Percentiles rank a stretch among this genome's conserved stretches.
These are phyloP conservation scores for Rhodotorula sp. DNA, from an alignment of 1,284 basidiomycete genomes.

Conservation along the genomic window DNA sequence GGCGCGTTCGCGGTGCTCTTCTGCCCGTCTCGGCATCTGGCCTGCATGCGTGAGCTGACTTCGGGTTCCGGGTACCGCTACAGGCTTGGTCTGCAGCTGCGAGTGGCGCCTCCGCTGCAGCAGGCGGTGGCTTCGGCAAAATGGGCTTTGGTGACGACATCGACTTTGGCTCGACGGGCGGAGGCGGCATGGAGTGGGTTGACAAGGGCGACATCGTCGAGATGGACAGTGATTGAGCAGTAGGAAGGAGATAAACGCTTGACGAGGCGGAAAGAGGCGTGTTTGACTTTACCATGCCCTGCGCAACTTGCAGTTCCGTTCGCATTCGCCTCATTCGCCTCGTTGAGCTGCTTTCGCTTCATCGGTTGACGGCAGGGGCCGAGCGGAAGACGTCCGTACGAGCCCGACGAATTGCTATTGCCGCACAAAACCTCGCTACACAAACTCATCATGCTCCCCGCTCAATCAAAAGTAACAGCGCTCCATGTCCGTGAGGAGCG, in stretches of 20 bases:
- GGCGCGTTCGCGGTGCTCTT: slow-evolving; percentile 6
- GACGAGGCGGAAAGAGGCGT: not conserved
- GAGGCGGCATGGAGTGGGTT: not conserved
- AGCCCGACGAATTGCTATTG: no score
- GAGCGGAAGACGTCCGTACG: no score
- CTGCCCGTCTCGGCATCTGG: not conserved
- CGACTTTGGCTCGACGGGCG: slow-evolving; percentile 17
- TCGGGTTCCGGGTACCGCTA: no score
- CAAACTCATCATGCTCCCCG: no score
- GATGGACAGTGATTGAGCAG: slow-evolving; percentile 13
- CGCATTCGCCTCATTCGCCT: no score
- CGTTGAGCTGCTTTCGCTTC: no score
- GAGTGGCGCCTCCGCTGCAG: not conserved
- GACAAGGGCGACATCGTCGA: not conserved
- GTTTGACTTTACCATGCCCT: not conserved
- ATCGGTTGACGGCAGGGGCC: no score
- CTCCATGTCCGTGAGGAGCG: not conserved
- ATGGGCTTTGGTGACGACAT: slow-evolving; percentile 19
- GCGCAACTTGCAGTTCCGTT: no score
- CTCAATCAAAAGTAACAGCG: not conserved
- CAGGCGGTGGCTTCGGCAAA: not conserved
- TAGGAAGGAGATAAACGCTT: not conserved
- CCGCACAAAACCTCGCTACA: no score
- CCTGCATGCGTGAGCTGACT: no score
- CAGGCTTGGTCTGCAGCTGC: slow-evolving; percentile 12